Conservation (phyloP, 805 yeast species). For the Candida ulmi region DNA sequence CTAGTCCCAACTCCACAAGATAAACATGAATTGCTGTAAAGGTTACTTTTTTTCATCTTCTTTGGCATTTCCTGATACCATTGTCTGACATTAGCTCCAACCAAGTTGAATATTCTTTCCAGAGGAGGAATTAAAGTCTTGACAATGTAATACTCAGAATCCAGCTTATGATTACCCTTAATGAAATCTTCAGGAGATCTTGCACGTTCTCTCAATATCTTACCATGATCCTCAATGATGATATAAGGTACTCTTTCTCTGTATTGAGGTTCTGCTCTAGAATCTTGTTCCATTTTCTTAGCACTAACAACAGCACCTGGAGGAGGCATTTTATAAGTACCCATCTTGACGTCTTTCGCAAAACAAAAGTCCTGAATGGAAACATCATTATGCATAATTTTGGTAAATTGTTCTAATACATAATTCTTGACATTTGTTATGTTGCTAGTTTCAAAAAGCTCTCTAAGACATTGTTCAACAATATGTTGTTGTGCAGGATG, state of each 20-base stretch:
- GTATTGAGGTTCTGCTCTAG: constrained; percentile 78
- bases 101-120: constrained; percentile 71
- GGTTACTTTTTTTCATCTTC: constrained; percentile 12
- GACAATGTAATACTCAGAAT: constrained; percentile 78
- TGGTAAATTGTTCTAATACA: constrained; percentile 58
- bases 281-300: constrained; percentile 56
- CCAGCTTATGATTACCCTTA: constrained; percentile 44
- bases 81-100: constrained; percentile 71
- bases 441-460: constrained; percentile 68
- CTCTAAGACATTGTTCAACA: constrained; percentile 61
- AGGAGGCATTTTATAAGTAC: constrained; percentile 80
- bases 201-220: constrained; percentile 68
- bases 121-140: constrained; percentile 86
- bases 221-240: constrained; percentile 56
- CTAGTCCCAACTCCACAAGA: constrained; percentile 15
- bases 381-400: constrained; percentile 57
- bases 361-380: constrained; percentile 82
- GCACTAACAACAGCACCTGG: constrained; percentile 88
- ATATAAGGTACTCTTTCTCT: constrained; percentile 85
- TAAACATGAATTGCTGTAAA: constrained; percentile 28
- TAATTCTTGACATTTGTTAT: constrained; percentile 64
- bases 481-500: constrained; percentile 87
- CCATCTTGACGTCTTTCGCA: constrained; percentile 83
- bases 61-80: constrained; percentile 77
- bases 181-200: constrained; percentile 73